These are phyloP conservation scores for Phaseolus lunatus DNA, from an alignment of 306 rosid genomes.

Conservation along the genomic window DNA sequence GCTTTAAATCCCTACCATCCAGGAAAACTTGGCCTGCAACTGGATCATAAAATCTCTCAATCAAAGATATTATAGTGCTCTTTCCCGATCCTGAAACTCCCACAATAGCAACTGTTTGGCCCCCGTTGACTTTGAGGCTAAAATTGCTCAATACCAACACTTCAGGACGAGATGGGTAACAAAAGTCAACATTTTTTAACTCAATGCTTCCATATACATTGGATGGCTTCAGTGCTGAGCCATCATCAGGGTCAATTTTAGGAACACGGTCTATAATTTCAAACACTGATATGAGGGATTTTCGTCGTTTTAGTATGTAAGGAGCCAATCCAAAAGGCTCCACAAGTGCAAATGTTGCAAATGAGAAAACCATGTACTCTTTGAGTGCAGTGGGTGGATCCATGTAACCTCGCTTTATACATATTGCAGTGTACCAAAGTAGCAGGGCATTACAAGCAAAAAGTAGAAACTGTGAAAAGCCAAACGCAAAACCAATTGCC, in stretches of 20 bases:
- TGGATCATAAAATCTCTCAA: constrained; percentile 95
- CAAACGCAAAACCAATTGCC: constrained; percentile 97
- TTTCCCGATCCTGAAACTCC: constrained; percentile 99
- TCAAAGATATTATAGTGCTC: constrained; percentile 96
- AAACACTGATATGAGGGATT: constrained; percentile 96
- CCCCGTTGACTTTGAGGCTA: constrained; percentile 92
- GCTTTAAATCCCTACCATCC: constrained; percentile 93
- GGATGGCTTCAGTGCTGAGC: constrained; percentile 86
- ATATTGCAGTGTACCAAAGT: constrained; percentile 91
- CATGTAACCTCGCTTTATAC: constrained; percentile 53
- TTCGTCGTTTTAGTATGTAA: constrained; percentile 95
- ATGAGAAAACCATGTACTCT: constrained; percentile 98
- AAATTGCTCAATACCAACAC: constrained; percentile 93
- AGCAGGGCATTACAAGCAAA: constrained; percentile 98
- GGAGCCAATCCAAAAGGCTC: constrained; percentile 99
- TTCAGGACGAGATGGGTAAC: constrained; percentile 98
- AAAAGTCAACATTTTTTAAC: constrained; percentile 89
- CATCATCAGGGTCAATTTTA: constrained; percentile 96
- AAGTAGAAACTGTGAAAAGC: constrained; percentile 96
- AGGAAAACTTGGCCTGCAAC: constrained; percentile 96
- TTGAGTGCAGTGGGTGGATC: constrained; percentile 77
- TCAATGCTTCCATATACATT: constrained; percentile 96
- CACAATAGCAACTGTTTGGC: constrained; percentile 95
- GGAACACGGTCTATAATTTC: constrained; percentile 98
- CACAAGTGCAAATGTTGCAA: constrained; percentile 97